Base-by-base conservation (phyloP, 2,329 filamentous ascomycete species). In the Penicillium polonicum region DNA sequence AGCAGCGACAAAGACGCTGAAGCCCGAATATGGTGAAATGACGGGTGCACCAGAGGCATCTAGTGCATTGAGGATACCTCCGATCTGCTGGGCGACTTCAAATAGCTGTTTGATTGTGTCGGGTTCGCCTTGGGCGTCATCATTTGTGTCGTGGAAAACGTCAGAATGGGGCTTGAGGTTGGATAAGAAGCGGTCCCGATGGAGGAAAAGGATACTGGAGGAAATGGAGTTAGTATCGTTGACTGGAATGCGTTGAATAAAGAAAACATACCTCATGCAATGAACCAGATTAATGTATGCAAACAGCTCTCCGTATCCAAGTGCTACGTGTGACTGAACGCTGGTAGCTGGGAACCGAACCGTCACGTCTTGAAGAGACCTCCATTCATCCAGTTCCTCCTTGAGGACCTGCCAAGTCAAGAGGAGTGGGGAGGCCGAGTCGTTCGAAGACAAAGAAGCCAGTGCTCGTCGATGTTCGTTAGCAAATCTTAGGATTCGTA, bases 211-310 rank as follows among this genome's bases (percentile, higher is more conserved):
- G 5, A 73, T 65, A 45, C 72, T 74, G 4, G 21, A 12, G 5
- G 15, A 17, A 3, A 38, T 1, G 2, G 7, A 25, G 19, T 57
- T 23, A 55, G 42, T 21, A 31, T 48, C 6, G 2, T 3, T 23
- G 0, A 1, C 4, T 17, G 15, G 2, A 10, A 7, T 17, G 4
- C 6, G 7, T 27, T 15, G 7, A 13, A 35, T 10, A 7, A 7
- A 4, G 8, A 6, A 15, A 3, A 43, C 44, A 9, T 63, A 72
- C 72, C 72, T 73, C 72, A 74, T 74, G 23, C 71, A 74, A 52
- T 74, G 69, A 1, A 74, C 67, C 35, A 74, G 48, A 53, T 74
- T 74, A 33, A 74, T 74, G n/a, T 74, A 74, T 1, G 71, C 71
- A 52, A 74, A 74, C 10, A 74, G 43, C 50, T 74, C 72, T 1